Percentiles rank a stretch among this genome's conserved stretches.
Evolutionary conservation across 345 rosid species (phyloP).

Genomic region (Syzygium aromaticum): DNA sequence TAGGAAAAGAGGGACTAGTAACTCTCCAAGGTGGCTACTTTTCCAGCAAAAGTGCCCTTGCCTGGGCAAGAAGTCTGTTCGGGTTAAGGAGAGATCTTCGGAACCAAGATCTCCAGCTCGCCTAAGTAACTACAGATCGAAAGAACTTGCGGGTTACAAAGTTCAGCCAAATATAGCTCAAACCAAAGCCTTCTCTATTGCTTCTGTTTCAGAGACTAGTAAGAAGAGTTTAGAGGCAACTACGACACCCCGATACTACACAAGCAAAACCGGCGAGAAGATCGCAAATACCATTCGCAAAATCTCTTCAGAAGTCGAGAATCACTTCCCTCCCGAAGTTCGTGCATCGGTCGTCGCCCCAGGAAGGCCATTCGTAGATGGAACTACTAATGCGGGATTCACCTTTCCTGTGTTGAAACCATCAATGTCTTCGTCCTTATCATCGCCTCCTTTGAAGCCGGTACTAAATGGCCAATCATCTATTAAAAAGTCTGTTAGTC

Average conservation of each 20-base stretch:
- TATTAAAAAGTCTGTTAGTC: neutral
- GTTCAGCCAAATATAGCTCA: neutral
- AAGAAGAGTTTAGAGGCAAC: neutral
- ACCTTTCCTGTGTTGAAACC: slow-evolving; percentile 39
- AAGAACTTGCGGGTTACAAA: neutral
- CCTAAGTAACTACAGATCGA: neutral
- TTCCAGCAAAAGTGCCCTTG: slow-evolving; percentile 64
- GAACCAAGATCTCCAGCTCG: slow-evolving; percentile 22
- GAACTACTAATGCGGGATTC: slow-evolving; percentile 18
- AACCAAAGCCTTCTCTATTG: neutral
- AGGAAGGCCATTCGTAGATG: slow-evolving; percentile 3
- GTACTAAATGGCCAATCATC: slow-evolving; percentile 7
- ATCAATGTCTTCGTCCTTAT: slow-evolving; percentile 1
- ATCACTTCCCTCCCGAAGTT: slow-evolving; percentile 4
- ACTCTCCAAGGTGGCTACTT: slow-evolving; percentile 31
- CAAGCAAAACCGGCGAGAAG: neutral
- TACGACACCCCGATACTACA: neutral
- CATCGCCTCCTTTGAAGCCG: slow-evolving; percentile 8
- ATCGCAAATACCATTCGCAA: neutral
- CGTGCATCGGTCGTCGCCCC: slow-evolving; percentile 10
- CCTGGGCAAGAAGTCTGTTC: slow-evolving; percentile 58
- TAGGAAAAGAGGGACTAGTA: slow-evolving; percentile 9
- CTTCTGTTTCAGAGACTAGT: neutral
- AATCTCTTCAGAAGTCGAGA: slow-evolving; percentile 14
- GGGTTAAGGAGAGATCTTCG: slow-evolving; percentile 36